A percentile compares a stretch with the other conserved stretches of the same genome.
phyloP scores from a whole-genome alignment of 306 rosid species.

The Malus fusca region DNA sequence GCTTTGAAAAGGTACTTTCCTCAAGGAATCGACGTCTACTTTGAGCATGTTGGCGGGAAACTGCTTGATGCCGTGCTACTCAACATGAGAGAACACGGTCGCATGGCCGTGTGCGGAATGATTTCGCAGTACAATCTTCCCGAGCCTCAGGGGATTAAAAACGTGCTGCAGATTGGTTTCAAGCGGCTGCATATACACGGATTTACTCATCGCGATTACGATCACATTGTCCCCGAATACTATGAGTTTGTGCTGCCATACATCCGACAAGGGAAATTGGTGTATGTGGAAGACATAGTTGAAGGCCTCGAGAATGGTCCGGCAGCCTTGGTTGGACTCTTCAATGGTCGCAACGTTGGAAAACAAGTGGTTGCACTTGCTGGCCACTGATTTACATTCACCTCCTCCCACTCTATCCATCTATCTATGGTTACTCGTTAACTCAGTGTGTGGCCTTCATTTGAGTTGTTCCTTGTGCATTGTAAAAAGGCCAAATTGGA shows the following conservation, averaged over 20 bases:
- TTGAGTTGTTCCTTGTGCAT: too few relatives aligned
- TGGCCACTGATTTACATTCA: neutral
- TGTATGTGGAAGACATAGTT: constrained; percentile 25
- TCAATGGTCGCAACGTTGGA: constrained; percentile 25
- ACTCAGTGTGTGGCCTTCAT: neutral
- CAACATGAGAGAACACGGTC: constrained; percentile 12
- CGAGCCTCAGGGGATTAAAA: constrained; percentile 41
- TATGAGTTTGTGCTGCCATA: constrained; percentile 48
- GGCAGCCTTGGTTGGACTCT: constrained; percentile 22
- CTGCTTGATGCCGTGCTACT: constrained; percentile 23
- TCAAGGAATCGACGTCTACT: constrained; percentile 18
- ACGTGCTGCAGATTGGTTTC: constrained; percentile 10
- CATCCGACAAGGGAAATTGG: constrained; percentile 40
- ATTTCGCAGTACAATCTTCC: constrained; percentile 36
- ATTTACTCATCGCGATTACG: constrained; percentile 36
- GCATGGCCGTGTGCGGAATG: neutral
- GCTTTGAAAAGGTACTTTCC: constrained; percentile 19
- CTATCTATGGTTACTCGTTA: neutral
- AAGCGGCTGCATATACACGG: constrained; percentile 41
- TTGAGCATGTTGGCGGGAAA: constrained; percentile 27
- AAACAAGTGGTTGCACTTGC: constrained; percentile 26
- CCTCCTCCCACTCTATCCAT: too few relatives aligned
- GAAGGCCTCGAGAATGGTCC: constrained; percentile 32
- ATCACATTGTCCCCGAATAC: constrained; percentile 45
- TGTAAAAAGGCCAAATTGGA: too few relatives aligned